Base-by-base conservation (phyloP, 305 asterid species). In the Petunia hybrid region DNA sequence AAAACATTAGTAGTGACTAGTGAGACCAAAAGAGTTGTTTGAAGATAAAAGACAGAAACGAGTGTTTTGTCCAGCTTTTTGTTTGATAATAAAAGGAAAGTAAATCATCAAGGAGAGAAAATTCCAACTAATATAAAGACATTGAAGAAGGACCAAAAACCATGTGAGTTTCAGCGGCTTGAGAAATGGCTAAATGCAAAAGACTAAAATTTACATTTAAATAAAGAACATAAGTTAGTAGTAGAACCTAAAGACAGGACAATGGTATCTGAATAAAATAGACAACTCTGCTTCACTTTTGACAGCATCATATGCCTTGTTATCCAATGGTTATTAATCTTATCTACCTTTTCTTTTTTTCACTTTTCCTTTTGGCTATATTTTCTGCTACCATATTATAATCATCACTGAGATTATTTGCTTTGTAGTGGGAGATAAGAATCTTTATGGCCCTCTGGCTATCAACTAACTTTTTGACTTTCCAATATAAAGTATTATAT, bases 161-260 rank as follows among this genome's bases (percentile, higher is more conserved):
- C 75, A 78, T 48, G 81, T 78, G 81, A 78, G 60, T 63, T 62
- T 62, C 81, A 78, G 81, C 73, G 69, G 81, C 81, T 62, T 43
- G 46, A 36, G 12, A n/a, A 78, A 38, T 45, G 60, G 81, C 55
- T 59, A 77, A 77, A 39, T 14, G 0, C 56, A 14, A n/a, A 39
- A 31, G 8, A 68, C 16, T 7, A 79, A 79, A 41, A 79, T 4
- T 31, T 46, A 51, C 75, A 79, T 80, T 80, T 31, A 68, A 80
- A 67, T 48, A 35, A 43, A 78, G 36, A 68, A 51, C 7, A 80
- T 38, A 68, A 78, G 74, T 66, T 6, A 48, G 40, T 10, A 38
- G 16, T 46, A 45, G 13, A 71, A 71, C 62, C 78, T 48, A 35
- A 48, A 71, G 78, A 71, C 78, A 71, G 16, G 62, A 71, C 78